Evolutionary conservation across 2,329 filamentous ascomycete species (phyloP), one percentile per base, ranked within the genome.

Genomic region (Fusarium sp.): DNA sequence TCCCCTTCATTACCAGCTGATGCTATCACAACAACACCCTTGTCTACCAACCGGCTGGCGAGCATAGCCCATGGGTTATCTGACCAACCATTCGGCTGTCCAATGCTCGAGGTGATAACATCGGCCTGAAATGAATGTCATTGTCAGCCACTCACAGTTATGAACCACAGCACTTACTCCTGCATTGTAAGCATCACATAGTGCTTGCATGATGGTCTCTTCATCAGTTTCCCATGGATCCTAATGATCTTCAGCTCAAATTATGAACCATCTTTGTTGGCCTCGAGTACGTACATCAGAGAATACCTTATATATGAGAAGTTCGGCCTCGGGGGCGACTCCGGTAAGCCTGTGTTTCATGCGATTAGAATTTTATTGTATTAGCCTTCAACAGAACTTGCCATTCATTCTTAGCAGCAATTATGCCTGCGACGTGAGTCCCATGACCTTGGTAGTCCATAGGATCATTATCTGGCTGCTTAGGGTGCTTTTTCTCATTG

Each of bases 1-100:
- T 78, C 78, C 27, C 87, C 86, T 18, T 84, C 81, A 59, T 89
- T 89, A 17, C 87, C 86, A 7, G 84, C 85, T 3, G 86, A 83
- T 27, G 87, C 83, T 13, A 84, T 83, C 18, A 87, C 81, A 12
- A 87, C 82, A 2, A 88, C 79, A 11, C 86, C 86, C 26, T 82
- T 78, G 7, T 80, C 73, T 10, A 84, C 83, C 41, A 85, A 77
- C 8, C 81, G 79, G 30, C 78, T 81, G 12, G 82, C 80, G 5
- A 85, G 75, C 3, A 81, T 70, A 3, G 83, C 82, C 83, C 81
- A 84, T 11, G 82, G 81, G 38, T 83, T 83, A 38, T 82, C 78
- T 23, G 73, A 73, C 71, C 81, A 83, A 20, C 84, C 84, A 45
- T 79, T 76, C 2, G 79, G 75, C 7, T 75, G 68, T 3, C 82